Evolutionary conservation across 2,329 filamentous ascomycete genomes (phyloP).

Genomic region (Pestalotiopsis sp.): DNA sequence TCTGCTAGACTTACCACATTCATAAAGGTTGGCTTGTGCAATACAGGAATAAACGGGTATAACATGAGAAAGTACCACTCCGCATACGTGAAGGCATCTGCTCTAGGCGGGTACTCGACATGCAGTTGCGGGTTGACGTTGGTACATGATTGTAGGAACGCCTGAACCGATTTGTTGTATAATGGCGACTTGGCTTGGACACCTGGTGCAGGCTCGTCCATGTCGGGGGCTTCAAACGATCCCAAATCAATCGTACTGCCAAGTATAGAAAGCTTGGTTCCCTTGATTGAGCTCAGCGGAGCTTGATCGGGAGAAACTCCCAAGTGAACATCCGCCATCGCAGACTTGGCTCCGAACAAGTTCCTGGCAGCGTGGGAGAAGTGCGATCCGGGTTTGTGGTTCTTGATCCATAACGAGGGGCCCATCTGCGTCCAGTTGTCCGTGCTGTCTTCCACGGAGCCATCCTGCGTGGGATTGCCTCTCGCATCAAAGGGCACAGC

Average conservation of each 20-base stretch:
- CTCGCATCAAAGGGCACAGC: neutral
- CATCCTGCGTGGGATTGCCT: neutral
- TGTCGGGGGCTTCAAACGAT: slow-evolving; percentile 68
- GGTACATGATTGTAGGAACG: slow-evolving; percentile 68
- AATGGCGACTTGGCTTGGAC: slow-evolving; percentile 45
- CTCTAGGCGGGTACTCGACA: slow-evolving; percentile 64
- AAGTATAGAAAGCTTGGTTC: slow-evolving; percentile 76
- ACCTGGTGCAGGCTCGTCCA: slow-evolving; percentile 60
- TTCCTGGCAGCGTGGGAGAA: slow-evolving; percentile 24
- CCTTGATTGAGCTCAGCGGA: slow-evolving; percentile 73
- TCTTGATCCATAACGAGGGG: slow-evolving; percentile 37
- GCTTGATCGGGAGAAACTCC: slow-evolving; percentile 66
- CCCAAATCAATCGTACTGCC: slow-evolving; percentile 81
- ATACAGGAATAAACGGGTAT: slow-evolving; percentile 71
- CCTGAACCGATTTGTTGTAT: slow-evolving; percentile 74
- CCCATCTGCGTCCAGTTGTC: slow-evolving; percentile 40
- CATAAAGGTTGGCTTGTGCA: slow-evolving; percentile 79
- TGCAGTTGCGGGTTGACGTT: slow-evolving; percentile 60
- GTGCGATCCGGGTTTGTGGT: slow-evolving; percentile 27
- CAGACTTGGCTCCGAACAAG: slow-evolving; percentile 39
- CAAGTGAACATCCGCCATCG: slow-evolving; percentile 64
- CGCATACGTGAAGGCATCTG: slow-evolving; percentile 69
- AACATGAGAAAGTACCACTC: slow-evolving; percentile 77
- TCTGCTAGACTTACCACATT: slow-evolving; percentile 56
- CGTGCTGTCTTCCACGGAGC: slow-evolving; percentile 16